Conservation (phyloP, 495 filamentous ascomycete species). For the Delitschia confertaspora region DNA sequence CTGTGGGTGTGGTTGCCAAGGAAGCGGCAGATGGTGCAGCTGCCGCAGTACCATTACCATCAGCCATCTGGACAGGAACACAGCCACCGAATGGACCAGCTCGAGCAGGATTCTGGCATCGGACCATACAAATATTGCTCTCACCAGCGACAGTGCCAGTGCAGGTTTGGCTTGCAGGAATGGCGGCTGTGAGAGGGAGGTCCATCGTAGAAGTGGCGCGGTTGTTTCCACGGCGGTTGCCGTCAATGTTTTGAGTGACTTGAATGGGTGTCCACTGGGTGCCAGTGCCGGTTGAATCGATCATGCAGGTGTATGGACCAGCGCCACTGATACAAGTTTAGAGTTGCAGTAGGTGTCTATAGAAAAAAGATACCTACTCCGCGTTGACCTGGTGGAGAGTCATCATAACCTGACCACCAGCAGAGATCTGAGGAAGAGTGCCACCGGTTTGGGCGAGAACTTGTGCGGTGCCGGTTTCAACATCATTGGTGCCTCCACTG, state of each 20-base stretch:
- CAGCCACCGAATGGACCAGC: constrained; percentile 48
- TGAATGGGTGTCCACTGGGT: constrained; percentile 30
- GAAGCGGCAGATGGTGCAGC: no score
- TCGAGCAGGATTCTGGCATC: constrained; percentile 43
- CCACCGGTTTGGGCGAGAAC: constrained; percentile 36
- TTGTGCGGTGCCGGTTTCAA: constrained; percentile 41
- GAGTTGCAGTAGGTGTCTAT: no score
- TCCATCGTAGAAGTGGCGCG: constrained; percentile 12
- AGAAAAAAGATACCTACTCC: no score
- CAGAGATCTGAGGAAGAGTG: constrained; percentile 43
- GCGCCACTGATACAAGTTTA: no score
- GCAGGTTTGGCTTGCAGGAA: constrained; percentile 42
- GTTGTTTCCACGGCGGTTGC: constrained; percentile 22
- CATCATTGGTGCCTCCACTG: constrained; percentile 39
- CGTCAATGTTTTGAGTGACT: constrained; percentile 28
- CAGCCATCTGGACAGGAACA: constrained; percentile 44
- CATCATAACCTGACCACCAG: constrained; percentile 43
- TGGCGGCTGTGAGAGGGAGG: constrained; percentile 35
- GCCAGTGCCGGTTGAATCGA: constrained; percentile 40
- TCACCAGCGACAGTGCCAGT: constrained; percentile 46
- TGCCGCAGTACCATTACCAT: constrained; percentile 4
- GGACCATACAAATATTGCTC: constrained; percentile 45
- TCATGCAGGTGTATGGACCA: constrained; percentile 46
- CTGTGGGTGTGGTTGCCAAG: no score
- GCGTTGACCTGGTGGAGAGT: constrained; percentile 49